Evolutionary conservation across 768 basidiomycete species (phyloP), one percentile per base, ranked within the genome.

Genomic region (Trametes villosa): DNA sequence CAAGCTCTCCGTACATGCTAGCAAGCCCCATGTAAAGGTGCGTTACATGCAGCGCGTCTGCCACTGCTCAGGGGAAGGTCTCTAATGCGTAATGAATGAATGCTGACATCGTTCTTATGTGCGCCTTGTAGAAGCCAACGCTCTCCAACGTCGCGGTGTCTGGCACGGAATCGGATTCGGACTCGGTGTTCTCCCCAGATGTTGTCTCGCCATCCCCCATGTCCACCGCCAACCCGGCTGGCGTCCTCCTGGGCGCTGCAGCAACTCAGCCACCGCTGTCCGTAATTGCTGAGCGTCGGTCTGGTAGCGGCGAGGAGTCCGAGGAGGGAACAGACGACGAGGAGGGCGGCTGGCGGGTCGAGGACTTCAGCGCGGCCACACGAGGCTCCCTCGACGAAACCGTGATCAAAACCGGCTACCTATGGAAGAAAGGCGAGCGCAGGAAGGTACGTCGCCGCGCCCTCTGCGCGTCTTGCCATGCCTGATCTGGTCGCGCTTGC

Each of bases 401-500:
- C 26, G 41, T 56, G 57, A 81, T 96, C 72, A 96, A 95, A 76
- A 85, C 90, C 24, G 97, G 96, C 1, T 98, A 97, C 78, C 78
- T 98, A 52, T 91, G 88, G 59, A 99, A 99, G 85, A 98, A 98
- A 81, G 96, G 96, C 66, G 94, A 97, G 75, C 84, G 94, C 59
- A 80, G 97, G 74, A 98, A 98, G 90, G 96, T 96, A 65, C 58
- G 83, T 74, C 42, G 38, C 34, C 27, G 30, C 30, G 22, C 26
- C 30, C 31, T 36, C 13, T 15, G 36, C 22, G 53, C 52, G 56
- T 49, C 63, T 40, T 22, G 30, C 42, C 48, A 20, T 31, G 26
- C 50, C 48, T 62, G 45, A 42, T 56, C 49, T 42, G 24, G n/a
- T 44, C 53, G 51, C 54, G 64, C 59, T 50, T 51, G 27, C 51